phyloP scores from a whole-genome alignment of 2,329 filamentous ascomycete species.

The Sordariomycetes sp. region DNA sequence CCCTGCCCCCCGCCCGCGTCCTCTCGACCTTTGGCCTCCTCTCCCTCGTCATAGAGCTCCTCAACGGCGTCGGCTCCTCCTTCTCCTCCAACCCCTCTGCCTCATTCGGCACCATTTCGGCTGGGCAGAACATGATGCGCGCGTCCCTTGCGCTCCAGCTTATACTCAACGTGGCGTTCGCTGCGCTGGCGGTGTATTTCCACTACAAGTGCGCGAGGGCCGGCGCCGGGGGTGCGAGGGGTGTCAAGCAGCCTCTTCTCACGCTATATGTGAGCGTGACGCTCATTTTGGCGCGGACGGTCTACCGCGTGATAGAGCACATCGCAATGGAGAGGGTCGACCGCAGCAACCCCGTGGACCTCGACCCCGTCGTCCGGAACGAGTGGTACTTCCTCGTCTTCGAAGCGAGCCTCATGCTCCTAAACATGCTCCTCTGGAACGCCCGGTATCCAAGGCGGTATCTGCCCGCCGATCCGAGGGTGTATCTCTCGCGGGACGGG shows the following conservation, averaged over 20 bases:
- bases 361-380: constrained; percentile 18
- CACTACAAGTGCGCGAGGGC: constrained; percentile 21
- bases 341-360: background rate
- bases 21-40: constrained; percentile 31
- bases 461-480: constrained; percentile 16
- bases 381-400: constrained; percentile 34
- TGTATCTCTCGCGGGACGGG: background rate
- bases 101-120: constrained; percentile 12
- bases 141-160: constrained; percentile 31
- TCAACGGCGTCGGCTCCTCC: constrained; percentile 29
- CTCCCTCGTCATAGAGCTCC: constrained; percentile 27
- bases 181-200: constrained; percentile 27
- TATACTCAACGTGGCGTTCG: constrained; percentile 28
- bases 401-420: constrained; percentile 26
- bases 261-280: constrained; percentile 20
- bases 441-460: constrained; percentile 25
- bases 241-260: background rate
- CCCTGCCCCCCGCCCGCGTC: constrained; percentile 31
- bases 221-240: constrained; percentile 5
- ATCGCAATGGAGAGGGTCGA: constrained; percentile 14
- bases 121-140: constrained; percentile 23
- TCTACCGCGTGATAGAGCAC: constrained; percentile 42
- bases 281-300: constrained; percentile 30
- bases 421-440: constrained; percentile 28
- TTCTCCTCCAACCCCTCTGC: constrained; percentile 22